Conservation (phyloP, 73 alveolate species). For the Uronychia setigera region DNA sequence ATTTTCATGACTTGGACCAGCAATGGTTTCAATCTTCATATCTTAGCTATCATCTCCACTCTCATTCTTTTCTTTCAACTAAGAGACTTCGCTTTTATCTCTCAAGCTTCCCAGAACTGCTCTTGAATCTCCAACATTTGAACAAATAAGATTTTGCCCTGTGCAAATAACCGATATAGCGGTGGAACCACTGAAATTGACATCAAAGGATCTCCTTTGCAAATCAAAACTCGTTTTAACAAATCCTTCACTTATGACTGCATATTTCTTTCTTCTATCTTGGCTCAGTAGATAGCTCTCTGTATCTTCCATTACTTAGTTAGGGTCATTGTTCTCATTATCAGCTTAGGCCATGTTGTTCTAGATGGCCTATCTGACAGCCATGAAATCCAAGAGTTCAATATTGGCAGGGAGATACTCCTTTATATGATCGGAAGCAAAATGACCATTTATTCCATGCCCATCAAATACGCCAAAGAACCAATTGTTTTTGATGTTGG, state of each 20-base stretch:
- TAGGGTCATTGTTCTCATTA: slow-evolving; percentile 2
- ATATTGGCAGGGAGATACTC: slow-evolving; percentile 30
- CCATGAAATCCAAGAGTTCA: slow-evolving; percentile 39
- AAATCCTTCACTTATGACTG: slow-evolving; percentile 33
- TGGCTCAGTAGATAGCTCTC: slow-evolving; percentile 6
- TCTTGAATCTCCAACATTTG: slow-evolving; percentile 80
- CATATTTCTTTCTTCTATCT: slow-evolving; percentile 26
- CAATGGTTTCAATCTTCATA: slow-evolving; percentile 28
- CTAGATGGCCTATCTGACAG: not conserved
- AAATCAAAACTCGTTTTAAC: slow-evolving; percentile 26
- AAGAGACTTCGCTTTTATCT: slow-evolving; percentile 11
- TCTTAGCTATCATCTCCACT: too few species aligned
- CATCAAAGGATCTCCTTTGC: slow-evolving; percentile 40
- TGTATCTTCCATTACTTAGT: slow-evolving; percentile 10
- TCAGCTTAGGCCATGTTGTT: not conserved
- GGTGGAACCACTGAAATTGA: slow-evolving; percentile 66
- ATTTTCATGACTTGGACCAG: slow-evolving; percentile 26
- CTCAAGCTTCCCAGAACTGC: slow-evolving; percentile 59
- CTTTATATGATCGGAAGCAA: slow-evolving; percentile 44
- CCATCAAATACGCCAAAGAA: slow-evolving; percentile 67
- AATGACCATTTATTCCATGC: slow-evolving; percentile 61
- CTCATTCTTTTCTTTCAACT: not conserved
- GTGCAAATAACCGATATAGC: slow-evolving; percentile 62
- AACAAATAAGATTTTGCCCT: slow-evolving; percentile 67
- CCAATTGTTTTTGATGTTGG: slow-evolving; percentile 42